Conservation (phyloP, 495 filamentous ascomycete species). For the Podospora anserina region DNA sequence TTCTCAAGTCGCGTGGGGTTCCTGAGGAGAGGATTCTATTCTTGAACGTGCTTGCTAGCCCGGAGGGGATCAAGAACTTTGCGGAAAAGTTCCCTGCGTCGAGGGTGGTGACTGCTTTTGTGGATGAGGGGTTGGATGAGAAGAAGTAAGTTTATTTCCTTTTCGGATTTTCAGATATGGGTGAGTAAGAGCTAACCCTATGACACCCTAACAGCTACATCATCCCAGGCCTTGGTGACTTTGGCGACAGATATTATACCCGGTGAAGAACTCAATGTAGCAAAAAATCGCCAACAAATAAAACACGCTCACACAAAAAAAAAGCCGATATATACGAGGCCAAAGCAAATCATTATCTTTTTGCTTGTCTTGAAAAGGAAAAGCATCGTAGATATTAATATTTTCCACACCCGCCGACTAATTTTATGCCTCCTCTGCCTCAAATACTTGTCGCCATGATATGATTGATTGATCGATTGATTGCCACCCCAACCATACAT, state of each 20-base stretch:
- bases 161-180: not conserved
- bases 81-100: constrained; percentile 88
- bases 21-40: constrained; percentile 94
- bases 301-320: not conserved
- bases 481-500: too few species aligned
- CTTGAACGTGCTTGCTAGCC: constrained; percentile 92
- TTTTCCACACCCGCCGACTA: not conserved
- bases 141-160: constrained; percentile 71
- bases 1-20: constrained; percentile 82
- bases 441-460: not conserved
- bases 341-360: not conserved
- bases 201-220: constrained; percentile 67
- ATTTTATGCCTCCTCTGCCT: not conserved
- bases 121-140: constrained; percentile 88
- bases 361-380: not conserved
- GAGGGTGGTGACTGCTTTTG: constrained; percentile 91
- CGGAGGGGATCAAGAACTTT: constrained; percentile 85
- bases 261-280: constrained; percentile 48
- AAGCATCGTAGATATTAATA: not conserved
- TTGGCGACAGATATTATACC: constrained; percentile 95
- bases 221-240: constrained; percentile 91
- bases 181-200: not conserved
- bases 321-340: not conserved
- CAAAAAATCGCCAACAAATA: constrained; percentile 1
- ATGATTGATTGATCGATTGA: not conserved